Evolutionary conservation across 1,284 basidiomycete genomes (phyloP), one percentile per base, ranked within the genome.

Genomic region (Pisolithus thermaeus): DNA sequence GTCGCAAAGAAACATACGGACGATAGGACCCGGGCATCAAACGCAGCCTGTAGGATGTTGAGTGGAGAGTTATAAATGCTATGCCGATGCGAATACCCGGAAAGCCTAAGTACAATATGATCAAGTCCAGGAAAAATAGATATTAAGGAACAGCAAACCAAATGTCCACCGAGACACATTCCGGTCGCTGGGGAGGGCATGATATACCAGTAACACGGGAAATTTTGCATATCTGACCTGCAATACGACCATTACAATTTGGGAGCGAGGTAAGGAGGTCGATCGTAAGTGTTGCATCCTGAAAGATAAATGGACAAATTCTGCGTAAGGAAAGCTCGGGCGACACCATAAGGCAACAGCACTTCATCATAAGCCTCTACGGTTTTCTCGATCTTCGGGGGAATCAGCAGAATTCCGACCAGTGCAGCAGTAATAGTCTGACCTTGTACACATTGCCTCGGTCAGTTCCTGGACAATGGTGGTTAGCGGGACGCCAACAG

Each of bases 1-100:
- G 94, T 97, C 7, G 89, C 91, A 66, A 97, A 97, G 75, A 91
- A 97, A 71, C 93, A 95, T 49, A 95, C 88, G 0, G 89, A 78
- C 1, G 92, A 75, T 6, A 91, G 75, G n/a, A 96, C 80, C 37
- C 93, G 83, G 6, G 78, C 72, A 65, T 97, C 87, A 64, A 96
- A 93, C 0, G 91, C 88, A 51, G 88, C 89, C 88, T 90, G 63
- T 3, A 28, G 44, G 49, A 55, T 18, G 47, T 3, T 47, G 14
- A 46, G 22, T 22, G 18, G 49, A 25, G 49, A 51, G 18, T 22
- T 8, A 18, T 47, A 30, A 7, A 18, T 27, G 27, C 20, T 4
- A 23, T 28, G 58, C 6, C 8, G 9, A 4, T 6, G 27, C 44
- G 64, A 73, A 60, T 68, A 84, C 80, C 39, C 79, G 72, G 61